Evolutionary conservation across 148 eudicot species (phyloP), one percentile per base, ranked within the genome.

Genomic region (Polygonum maritimum): DNA sequence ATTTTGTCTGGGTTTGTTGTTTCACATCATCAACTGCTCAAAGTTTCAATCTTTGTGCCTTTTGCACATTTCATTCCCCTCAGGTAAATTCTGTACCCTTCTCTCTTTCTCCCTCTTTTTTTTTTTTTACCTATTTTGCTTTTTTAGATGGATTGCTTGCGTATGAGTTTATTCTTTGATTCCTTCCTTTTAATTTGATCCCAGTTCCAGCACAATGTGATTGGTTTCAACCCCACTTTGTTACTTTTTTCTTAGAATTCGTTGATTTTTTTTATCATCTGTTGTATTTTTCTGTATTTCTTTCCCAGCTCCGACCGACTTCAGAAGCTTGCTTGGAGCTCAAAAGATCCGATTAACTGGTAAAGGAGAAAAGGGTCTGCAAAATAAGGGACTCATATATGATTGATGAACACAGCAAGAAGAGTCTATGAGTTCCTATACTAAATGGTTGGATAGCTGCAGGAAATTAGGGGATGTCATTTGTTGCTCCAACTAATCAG

Each of bases 71-170:
- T 83, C 76, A 26, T 62, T 26, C 75, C 80, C 77, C 79, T 84
- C 82, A 81, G 90, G 90, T 87, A 78, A 84, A 77, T 78, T 79
- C 77, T 75, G 76, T 67, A 67, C 76, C 40, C 65, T 8, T n/a
- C 52, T 78, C 71, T 67, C 41, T 58, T 63, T 51, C 75, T 21
- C 40, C 58, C 58, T 69, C 48, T 7, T 49, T 16, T 45, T 60
- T 16, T 51, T 51, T 1, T 74, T 65, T 74, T 6, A 3, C 31
- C 73, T 69, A 47, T 76, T 82, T 75, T 69, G 45, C 40, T 48
- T 48, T 71, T 84, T 82, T 82, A 14, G 63, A 16, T 73, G 38
- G 80, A 79, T 91, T 88, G 85, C 94, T 90, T 90, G 87, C 18
- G 57, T 57, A 41, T 63, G 83, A 71, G 91, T 86, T 79, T 87